These are phyloP conservation scores for Nannochloropsis gaditana DNA, from an alignment of 108 stramenopile species.

Conservation along the genomic window DNA sequence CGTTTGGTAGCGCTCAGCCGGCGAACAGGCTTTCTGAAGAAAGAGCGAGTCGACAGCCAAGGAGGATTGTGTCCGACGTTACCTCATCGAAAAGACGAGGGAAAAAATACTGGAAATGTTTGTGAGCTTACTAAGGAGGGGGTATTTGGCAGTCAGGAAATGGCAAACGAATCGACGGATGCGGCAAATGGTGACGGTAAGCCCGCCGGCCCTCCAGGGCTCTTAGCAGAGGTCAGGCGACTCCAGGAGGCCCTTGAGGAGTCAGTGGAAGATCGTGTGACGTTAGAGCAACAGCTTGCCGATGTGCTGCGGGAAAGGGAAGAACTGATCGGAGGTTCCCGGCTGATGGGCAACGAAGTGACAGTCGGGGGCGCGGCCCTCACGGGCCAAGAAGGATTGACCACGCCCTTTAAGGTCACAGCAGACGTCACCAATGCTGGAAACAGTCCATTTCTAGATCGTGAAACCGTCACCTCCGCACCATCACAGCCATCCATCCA, in stretches of 20 bases:
- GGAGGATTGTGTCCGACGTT: neutral
- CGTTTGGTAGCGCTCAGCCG: neutral
- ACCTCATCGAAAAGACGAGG: neutral
- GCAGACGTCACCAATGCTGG: neutral
- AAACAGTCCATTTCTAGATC: too few relatives aligned
- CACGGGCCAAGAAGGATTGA: neutral
- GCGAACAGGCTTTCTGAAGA: neutral
- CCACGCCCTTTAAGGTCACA: neutral
- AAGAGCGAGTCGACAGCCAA: neutral
- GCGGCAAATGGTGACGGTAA: neutral
- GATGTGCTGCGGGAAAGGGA: conserved; percentile 17
- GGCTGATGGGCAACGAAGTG: neutral
- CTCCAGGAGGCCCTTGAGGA: neutral
- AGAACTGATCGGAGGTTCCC: neutral
- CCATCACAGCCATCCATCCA: neutral
- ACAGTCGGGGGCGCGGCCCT: neutral
- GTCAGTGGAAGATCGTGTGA: neutral
- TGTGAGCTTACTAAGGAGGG: neutral
- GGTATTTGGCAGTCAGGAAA: neutral
- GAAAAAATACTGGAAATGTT: neutral
- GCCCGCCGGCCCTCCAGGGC: neutral
- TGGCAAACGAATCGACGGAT: neutral
- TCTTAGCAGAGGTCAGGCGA: conserved; percentile 3
- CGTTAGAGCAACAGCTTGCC: neutral
- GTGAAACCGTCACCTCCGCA: neutral